Percentiles rank a stretch among this genome's conserved stretches.
These are phyloP conservation scores for Cyclostephanos invisitatus DNA, from an alignment of 108 stramenopile genomes.

Conservation along the genomic window DNA sequence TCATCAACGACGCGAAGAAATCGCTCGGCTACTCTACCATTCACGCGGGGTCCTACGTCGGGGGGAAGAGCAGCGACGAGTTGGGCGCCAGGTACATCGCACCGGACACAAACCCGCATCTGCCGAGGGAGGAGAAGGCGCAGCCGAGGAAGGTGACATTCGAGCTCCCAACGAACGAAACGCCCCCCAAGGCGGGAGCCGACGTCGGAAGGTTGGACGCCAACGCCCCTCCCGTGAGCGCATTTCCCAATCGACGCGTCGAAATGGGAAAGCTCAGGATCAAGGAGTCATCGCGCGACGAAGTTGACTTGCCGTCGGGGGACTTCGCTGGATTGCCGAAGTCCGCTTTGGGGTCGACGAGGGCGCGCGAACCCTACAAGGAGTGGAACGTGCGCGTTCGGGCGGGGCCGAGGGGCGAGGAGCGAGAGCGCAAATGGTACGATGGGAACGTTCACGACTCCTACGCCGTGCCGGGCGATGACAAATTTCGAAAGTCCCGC, in stretches of 20 bases:
- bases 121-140: not conserved
- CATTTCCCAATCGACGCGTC: not conserved
- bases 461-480: constrained; percentile 1
- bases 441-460: constrained; percentile 13
- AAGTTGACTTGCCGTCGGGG: not conserved
- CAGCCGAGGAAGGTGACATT: constrained; percentile 6
- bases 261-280: constrained; percentile 19
- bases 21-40: constrained; percentile 32
- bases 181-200: not conserved
- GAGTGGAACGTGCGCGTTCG: not conserved
- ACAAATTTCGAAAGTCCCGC: too few relatives aligned
- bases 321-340: constrained; percentile 13
- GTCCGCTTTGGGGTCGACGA: not conserved
- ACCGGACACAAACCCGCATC: constrained; percentile 14
- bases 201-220: constrained; percentile 13
- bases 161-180: not conserved
- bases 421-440: constrained; percentile 9
- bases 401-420: constrained; percentile 2
- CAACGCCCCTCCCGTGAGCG: not conserved
- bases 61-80: constrained; percentile 32
- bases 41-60: constrained; percentile 17
- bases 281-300: not conserved
- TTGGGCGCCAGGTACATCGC: constrained; percentile 34
- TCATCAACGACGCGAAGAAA: constrained; percentile 42
- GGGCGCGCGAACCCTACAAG: constrained; percentile 8